Percentiles rank a stretch among this genome's conserved stretches.
These are phyloP conservation scores for Cadophora gregata DNA, from an alignment of 2,329 filamentous ascomycete species.

Conservation along the genomic window DNA sequence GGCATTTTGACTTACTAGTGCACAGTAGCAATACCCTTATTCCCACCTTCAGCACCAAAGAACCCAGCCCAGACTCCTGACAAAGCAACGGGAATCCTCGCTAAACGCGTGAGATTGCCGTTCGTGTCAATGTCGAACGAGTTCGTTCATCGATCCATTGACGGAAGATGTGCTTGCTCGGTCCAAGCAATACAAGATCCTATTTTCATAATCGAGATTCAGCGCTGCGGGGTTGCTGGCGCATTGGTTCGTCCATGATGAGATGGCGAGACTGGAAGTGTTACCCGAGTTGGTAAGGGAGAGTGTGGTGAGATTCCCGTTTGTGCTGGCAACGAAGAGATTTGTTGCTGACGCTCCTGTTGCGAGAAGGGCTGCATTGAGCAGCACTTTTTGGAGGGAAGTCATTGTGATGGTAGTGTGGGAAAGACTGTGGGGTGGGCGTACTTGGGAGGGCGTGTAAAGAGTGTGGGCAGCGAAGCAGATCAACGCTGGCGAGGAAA, in stretches of 20 bases:
- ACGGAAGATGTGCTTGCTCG: slow-evolving; percentile 11
- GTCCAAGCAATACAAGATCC: slow-evolving; percentile 31
- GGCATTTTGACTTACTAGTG: slow-evolving; percentile 22
- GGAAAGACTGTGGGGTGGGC: background rate
- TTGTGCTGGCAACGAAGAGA: slow-evolving; percentile 12
- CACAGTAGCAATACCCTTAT: slow-evolving; percentile 24
- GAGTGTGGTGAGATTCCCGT: slow-evolving; percentile 26
- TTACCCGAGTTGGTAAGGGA: slow-evolving; percentile 13
- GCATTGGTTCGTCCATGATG: slow-evolving; percentile 17
- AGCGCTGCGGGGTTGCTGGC: slow-evolving; percentile 26
- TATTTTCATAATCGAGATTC: slow-evolving; percentile 22
- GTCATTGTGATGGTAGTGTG: background rate
- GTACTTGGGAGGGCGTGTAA: background rate
- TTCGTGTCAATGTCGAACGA: slow-evolving; percentile 21
- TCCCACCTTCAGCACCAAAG: slow-evolving; percentile 17
- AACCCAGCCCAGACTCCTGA: slow-evolving; percentile 21
- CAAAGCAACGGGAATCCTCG: slow-evolving; percentile 20
- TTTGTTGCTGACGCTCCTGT: slow-evolving; percentile 5
- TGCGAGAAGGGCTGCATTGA: background rate
- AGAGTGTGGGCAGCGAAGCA: background rate
- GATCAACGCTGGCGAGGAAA: background rate
- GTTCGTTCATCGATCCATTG: slow-evolving; percentile 29
- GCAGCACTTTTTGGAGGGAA: background rate
- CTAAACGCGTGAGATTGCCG: slow-evolving; percentile 19
- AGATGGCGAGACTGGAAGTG: slow-evolving; percentile 20